Evolutionary conservation across 306 rosid species (phyloP).

Genomic region (Rosa persica): DNA sequence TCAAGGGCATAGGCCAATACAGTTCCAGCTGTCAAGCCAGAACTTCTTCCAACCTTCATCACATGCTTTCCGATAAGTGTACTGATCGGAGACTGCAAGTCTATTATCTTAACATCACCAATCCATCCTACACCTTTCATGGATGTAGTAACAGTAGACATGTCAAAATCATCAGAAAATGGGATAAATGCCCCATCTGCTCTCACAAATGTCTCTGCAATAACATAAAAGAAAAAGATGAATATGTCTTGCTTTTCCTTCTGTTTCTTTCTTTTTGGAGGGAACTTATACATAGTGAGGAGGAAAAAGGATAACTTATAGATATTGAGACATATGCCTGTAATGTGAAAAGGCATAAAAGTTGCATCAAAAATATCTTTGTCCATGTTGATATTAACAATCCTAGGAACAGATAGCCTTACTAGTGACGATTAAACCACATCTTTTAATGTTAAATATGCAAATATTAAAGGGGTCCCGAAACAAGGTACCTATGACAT

Average conservation of each 20-base stretch:
- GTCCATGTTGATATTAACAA: no score
- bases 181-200: conserved; percentile 99
- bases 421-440: no score
- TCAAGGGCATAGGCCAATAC: conserved; percentile 97
- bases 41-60: conserved; percentile 97
- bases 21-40: conserved; percentile 91
- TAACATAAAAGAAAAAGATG: conserved; percentile 13
- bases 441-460: no score
- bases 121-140: conserved; percentile 89
- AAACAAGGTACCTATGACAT: no score
- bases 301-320: no score
- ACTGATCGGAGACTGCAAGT: conserved; percentile 84
- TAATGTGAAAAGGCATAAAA: no score
- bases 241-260: neutral
- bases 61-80: conserved; percentile 92
- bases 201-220: conserved; percentile 95
- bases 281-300: no score
- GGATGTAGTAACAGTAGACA: conserved; percentile 81
- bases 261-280: neutral
- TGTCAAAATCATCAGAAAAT: conserved; percentile 95
- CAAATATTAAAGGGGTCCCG: no score
- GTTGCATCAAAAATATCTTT: no score
- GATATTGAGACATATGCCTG: no score
- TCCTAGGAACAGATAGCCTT: no score
- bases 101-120: conserved; percentile 77